Percentiles rank a stretch among this genome's conserved stretches.
These are phyloP conservation scores for Hymenoscyphus fructigenus DNA, from an alignment of 2,329 filamentous ascomycete species.

Conservation along the genomic window DNA sequence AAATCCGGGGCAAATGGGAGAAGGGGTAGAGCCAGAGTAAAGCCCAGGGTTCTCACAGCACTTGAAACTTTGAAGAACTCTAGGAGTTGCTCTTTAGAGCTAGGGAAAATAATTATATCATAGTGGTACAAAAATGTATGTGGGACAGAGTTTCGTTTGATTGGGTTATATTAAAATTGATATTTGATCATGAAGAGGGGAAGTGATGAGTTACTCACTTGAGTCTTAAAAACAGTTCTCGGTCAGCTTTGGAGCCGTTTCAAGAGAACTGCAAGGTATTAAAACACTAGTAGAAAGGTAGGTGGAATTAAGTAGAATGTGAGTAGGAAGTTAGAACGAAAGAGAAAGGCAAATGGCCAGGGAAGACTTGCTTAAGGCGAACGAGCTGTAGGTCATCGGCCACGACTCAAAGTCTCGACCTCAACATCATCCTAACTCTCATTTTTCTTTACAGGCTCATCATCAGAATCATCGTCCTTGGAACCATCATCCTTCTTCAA, in stretches of 20 bases:
- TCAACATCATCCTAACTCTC: constrained; percentile 3
- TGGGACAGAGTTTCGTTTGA: no score
- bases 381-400: not conserved
- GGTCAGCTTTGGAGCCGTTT: not conserved
- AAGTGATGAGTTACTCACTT: not conserved
- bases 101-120: not conserved
- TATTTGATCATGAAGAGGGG: not conserved
- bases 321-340: not conserved
- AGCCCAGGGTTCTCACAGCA: no score
- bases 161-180: not conserved
- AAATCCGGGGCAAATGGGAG: no score
- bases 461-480: not conserved
- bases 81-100: not conserved
- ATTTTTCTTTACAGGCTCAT: not conserved
- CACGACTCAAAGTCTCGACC: not conserved
- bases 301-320: not conserved
- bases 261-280: not conserved
- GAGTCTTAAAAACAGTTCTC: not conserved
- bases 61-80: not conserved
- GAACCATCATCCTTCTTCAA: not conserved
- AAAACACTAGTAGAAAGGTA: not conserved
- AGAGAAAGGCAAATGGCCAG: not conserved
- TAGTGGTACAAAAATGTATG: no score
- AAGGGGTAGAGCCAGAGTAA: no score
- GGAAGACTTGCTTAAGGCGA: not conserved